Percentiles rank a stretch among this genome's conserved stretches.
Evolutionary conservation across 208 protist genomes (phyloP).

Genomic region (Crithidia bombi): DNA sequence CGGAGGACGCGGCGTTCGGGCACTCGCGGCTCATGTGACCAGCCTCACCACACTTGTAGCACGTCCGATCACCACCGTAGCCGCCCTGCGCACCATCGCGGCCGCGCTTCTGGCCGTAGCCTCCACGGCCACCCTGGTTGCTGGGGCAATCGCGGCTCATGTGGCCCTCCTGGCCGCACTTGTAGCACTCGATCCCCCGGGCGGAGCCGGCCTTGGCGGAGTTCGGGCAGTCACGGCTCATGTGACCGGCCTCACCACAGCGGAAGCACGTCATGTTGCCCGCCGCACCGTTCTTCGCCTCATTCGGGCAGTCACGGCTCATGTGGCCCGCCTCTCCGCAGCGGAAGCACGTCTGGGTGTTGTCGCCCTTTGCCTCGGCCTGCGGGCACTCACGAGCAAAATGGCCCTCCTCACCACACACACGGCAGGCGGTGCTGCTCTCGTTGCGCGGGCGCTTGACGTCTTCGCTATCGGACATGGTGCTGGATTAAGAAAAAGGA

Average conservation of each 20-base stretch:
- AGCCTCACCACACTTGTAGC: slow-evolving; percentile 86
- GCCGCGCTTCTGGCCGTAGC: slow-evolving; percentile 67
- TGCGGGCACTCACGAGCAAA: slow-evolving; percentile 85
- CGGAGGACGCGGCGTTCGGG: slow-evolving; percentile 52
- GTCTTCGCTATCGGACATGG: slow-evolving; percentile 39
- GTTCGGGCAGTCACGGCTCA: slow-evolving; percentile 90
- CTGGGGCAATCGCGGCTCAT: slow-evolving; percentile 80
- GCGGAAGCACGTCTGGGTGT: slow-evolving; percentile 56
- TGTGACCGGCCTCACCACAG: slow-evolving; percentile 77
- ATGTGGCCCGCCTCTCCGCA: slow-evolving; percentile 73
- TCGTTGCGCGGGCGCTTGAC: slow-evolving; percentile 32
- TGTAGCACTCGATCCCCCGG: slow-evolving; percentile 69
- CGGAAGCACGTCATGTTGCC: slow-evolving; percentile 77
- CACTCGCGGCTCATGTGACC: slow-evolving; percentile 88
- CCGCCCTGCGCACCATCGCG: slow-evolving; percentile 54
- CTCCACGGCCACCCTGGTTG: slow-evolving; percentile 44
- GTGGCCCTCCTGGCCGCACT: slow-evolving; percentile 78
- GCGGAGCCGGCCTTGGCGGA: slow-evolving; percentile 45
- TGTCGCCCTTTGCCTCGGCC: slow-evolving; percentile 39
- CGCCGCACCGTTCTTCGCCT: slow-evolving; percentile 35
- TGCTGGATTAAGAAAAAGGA: not conserved
- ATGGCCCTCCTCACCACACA: slow-evolving; percentile 87
- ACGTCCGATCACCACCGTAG: slow-evolving; percentile 67
- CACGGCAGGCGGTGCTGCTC: slow-evolving; percentile 59
- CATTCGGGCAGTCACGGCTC: slow-evolving; percentile 70